Evolutionary conservation across 2,329 filamentous ascomycete species (phyloP).

Genomic region (Cladophialophora immunda): DNA sequence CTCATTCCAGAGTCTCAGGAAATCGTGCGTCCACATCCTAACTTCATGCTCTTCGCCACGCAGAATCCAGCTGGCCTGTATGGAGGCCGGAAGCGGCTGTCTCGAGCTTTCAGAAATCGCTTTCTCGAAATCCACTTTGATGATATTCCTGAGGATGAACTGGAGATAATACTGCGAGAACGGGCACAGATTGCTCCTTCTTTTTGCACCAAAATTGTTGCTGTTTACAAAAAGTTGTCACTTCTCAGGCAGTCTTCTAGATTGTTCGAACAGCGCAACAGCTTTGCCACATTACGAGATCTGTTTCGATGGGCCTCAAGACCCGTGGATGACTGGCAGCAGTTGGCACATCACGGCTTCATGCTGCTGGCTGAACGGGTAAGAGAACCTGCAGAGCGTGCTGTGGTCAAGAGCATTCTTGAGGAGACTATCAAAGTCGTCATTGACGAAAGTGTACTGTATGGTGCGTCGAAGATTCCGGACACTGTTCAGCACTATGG

Average conservation of each 20-base stretch:
- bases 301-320: slow-evolving; percentile 94
- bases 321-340: slow-evolving; percentile 82
- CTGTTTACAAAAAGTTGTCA: slow-evolving; percentile 92
- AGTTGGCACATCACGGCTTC: slow-evolving; percentile 90
- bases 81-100: slow-evolving; percentile 90
- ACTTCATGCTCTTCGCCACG: slow-evolving; percentile 98
- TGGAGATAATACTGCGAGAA: slow-evolving; percentile 89
- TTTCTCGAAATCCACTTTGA: slow-evolving; percentile 98
- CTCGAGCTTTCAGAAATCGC: slow-evolving; percentile 92
- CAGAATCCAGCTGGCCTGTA: slow-evolving; percentile 97
- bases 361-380: slow-evolving; percentile 97
- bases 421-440: slow-evolving; percentile 88
- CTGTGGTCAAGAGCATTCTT: slow-evolving; percentile 85
- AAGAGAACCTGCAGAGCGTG: slow-evolving; percentile 84
- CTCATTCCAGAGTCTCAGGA: slow-evolving; percentile 97
- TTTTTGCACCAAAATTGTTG: slow-evolving; percentile 89
- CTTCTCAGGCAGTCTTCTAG: slow-evolving; percentile 87
- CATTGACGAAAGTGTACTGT: slow-evolving; percentile 78
- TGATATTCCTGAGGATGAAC: slow-evolving; percentile 93
- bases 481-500: slow-evolving; percentile 43
- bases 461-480: slow-evolving; percentile 59
- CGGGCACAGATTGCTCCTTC: slow-evolving; percentile 89
- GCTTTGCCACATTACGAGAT: slow-evolving; percentile 95
- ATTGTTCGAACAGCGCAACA: slow-evolving; percentile 95
- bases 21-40: slow-evolving; percentile 86